These are phyloP conservation scores for Abrus pulchellus DNA, from an alignment of 306 rosid species.

Conservation along the genomic window DNA sequence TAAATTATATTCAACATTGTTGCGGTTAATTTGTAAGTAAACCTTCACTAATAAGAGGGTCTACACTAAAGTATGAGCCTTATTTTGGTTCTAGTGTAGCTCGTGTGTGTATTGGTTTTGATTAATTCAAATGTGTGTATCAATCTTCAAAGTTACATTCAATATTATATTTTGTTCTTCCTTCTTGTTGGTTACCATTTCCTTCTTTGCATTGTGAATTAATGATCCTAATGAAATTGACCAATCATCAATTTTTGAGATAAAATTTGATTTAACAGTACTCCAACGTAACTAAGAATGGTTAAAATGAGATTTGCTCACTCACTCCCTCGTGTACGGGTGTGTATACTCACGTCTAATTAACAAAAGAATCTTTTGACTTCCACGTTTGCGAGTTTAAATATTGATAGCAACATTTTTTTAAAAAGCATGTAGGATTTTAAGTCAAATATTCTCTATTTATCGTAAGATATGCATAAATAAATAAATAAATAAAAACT, in stretches of 20 bases:
- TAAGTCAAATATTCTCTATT: no score
- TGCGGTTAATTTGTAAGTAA: not conserved
- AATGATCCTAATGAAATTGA: not conserved
- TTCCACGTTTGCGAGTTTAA: not conserved
- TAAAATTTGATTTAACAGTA: not conserved
- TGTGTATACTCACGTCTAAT: not conserved
- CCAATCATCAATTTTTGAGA: not conserved
- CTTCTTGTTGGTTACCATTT: not conserved
- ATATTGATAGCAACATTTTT: no score
- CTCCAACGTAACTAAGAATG: not conserved
- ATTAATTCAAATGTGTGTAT: not conserved
- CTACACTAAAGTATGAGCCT: not conserved
- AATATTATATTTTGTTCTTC: not conserved
- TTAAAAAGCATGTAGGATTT: no score
- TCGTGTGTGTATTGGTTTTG: not conserved
- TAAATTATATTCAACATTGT: not conserved
- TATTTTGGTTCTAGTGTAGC: not conserved
- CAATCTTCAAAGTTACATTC: not conserved
- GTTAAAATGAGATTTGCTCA: not conserved
- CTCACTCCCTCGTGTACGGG: not conserved
- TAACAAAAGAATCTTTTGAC: conserved; percentile 1
- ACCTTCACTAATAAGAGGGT: not conserved
- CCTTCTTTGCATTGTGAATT: not conserved
- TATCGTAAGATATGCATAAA: no score
- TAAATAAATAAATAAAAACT: no score